These are phyloP conservation scores for Curvularia spicifera DNA, from an alignment of 2,329 filamentous ascomycete species.

Conservation along the genomic window DNA sequence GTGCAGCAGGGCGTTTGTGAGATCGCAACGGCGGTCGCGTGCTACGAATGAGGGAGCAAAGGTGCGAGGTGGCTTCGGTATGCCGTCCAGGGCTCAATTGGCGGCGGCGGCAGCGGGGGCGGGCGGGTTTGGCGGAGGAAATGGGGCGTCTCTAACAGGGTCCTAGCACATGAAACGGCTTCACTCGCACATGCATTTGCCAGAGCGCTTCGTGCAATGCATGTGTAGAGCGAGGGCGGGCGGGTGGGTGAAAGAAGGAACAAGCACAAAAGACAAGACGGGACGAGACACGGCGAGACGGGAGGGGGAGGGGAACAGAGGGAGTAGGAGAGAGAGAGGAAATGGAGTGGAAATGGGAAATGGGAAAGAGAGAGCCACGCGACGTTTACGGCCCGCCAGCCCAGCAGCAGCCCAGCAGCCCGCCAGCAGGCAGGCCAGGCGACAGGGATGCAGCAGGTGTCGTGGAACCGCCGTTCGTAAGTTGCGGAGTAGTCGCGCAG, in stretches of 20 bases:
- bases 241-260: neutral
- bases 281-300: too few relatives aligned
- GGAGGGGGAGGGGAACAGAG: neutral
- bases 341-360: neutral
- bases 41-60: slow-evolving; percentile 2
- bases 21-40: slow-evolving; percentile 8
- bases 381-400: neutral
- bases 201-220: slow-evolving; percentile 2
- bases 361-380: neutral
- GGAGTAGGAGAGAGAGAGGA: neutral
- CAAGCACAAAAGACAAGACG: neutral
- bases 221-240: neutral
- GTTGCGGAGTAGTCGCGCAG: slow-evolving; percentile 16
- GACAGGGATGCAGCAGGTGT: slow-evolving; percentile 10
- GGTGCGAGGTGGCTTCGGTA: neutral
- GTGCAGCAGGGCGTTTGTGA: slow-evolving; percentile 1
- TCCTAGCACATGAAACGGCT: slow-evolving; percentile 15
- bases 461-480: slow-evolving; percentile 15
- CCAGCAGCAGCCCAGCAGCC: slow-evolving; percentile 2
- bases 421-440: neutral
- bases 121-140: slow-evolving; percentile 8
- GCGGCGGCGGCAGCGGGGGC: slow-evolving; percentile 4
- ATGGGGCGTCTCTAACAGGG: slow-evolving; percentile 16
- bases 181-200: slow-evolving; percentile 12
- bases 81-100: slow-evolving; percentile 7